A percentile compares a stretch with the other conserved stretches of the same genome.
Evolutionary conservation across 2,329 filamentous ascomycete genomes (phyloP).

Genomic region (Colletotrichum salicis): DNA sequence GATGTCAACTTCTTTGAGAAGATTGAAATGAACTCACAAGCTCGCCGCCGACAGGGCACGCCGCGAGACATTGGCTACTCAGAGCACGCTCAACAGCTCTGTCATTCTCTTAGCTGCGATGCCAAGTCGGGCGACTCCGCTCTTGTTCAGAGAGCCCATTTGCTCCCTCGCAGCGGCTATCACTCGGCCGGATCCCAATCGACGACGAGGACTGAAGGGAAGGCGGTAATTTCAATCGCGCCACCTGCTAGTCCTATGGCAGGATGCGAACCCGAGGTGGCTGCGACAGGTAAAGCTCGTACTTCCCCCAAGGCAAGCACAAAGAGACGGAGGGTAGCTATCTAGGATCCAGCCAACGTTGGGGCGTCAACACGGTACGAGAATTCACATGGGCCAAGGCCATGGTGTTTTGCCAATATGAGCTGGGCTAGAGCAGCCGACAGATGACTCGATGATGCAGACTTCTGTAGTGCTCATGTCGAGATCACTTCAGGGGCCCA

Average conservation of each 20-base stretch:
- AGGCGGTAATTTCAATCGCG: too few relatives aligned
- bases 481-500: background rate
- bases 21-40: background rate
- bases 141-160: too few relatives aligned
- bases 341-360: background rate
- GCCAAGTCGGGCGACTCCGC: too few relatives aligned
- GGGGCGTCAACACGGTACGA: background rate
- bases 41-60: background rate
- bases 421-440: background rate
- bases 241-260: background rate
- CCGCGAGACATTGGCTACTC: background rate
- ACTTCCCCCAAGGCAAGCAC: background rate
- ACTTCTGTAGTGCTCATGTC: background rate
- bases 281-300: background rate
- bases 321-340: background rate
- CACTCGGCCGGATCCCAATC: background rate
- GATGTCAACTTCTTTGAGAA: background rate
- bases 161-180: background rate
- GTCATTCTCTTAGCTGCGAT: background rate
- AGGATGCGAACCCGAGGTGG: background rate
- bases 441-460: background rate
- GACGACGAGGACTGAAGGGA: background rate
- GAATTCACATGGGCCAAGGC: background rate
- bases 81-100: background rate
- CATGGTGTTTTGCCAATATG: background rate